Percentiles rank a stretch among this genome's conserved stretches.
Conservation (phyloP, 192 early-diverging fungal species). For the Gamsiella multidivaricata region DNA sequence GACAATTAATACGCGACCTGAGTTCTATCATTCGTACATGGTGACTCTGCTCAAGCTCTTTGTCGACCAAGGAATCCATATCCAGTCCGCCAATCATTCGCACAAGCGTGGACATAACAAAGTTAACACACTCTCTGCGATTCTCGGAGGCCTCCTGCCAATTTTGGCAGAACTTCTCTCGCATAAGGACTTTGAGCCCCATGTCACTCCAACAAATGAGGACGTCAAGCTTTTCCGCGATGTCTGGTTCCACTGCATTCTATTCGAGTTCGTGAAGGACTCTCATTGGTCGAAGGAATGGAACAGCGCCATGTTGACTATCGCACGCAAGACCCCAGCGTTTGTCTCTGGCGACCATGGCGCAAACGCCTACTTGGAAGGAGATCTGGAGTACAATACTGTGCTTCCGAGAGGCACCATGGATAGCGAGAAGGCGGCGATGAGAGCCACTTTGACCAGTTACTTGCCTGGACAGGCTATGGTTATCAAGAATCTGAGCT, state of each 20-base stretch:
- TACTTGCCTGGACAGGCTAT: constrained; percentile 64
- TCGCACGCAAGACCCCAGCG: constrained; percentile 88
- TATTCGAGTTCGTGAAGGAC: constrained; percentile 80
- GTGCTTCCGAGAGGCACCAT: constrained; percentile 65
- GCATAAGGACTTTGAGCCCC: constrained; percentile 66
- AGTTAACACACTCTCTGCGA: constrained; percentile 52
- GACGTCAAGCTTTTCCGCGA: constrained; percentile 81
- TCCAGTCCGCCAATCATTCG: constrained; percentile 57
- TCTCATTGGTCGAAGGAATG: constrained; percentile 85
- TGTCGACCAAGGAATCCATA: constrained; percentile 66
- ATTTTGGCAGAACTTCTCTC: constrained; percentile 68
- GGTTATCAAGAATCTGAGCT: constrained; percentile 72
- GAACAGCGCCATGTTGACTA: constrained; percentile 66
- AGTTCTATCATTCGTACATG: constrained; percentile 66
- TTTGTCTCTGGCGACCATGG: constrained; percentile 73
- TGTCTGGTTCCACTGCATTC: constrained; percentile 90
- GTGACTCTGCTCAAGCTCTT: constrained; percentile 63
- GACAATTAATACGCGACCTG: constrained; percentile 57
- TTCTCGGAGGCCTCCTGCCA: constrained; percentile 68
- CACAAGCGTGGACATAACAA: constrained; percentile 54
- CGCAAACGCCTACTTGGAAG: constrained; percentile 81
- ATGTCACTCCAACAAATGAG: constrained; percentile 66
- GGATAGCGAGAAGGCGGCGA: constrained; percentile 62
- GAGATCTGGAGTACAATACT: constrained; percentile 89
- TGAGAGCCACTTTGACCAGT: constrained; percentile 65